phyloP scores from a whole-genome alignment of 208 protist species.

The Naegleria fowleri region DNA sequence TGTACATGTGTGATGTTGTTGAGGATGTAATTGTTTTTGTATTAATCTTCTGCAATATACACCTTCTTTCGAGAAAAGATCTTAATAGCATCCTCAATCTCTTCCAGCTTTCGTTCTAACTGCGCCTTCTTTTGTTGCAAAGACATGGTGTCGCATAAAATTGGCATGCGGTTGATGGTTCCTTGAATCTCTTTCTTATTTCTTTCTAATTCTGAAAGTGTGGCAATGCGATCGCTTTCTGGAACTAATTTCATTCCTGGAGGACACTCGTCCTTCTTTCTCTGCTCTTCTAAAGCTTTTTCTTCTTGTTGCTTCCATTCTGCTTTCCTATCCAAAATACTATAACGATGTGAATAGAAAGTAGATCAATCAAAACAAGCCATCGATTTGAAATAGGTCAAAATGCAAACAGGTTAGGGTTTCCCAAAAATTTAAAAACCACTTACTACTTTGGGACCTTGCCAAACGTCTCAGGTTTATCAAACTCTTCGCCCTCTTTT shows the following conservation, averaged over 20 bases:
- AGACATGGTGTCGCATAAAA: neutral
- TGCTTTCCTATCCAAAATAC: neutral
- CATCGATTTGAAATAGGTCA: too few relatives aligned
- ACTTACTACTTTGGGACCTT: slow-evolving; percentile 3
- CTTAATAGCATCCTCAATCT: slow-evolving; percentile 10
- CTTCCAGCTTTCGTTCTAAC: neutral
- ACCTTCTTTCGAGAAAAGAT: neutral
- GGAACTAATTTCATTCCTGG: neutral
- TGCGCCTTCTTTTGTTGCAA: neutral
- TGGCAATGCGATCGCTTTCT: neutral
- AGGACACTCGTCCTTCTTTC: neutral
- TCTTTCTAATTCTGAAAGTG: neutral
- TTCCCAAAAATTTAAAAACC: too few relatives aligned
- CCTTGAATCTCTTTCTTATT: neutral
- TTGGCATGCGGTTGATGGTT: neutral
- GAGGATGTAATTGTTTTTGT: too few relatives aligned
- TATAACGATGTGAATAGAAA: neutral
- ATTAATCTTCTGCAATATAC: neutral
- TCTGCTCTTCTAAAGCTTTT: neutral
- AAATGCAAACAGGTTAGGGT: too few relatives aligned
- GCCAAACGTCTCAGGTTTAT: neutral
- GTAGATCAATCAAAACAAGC: neutral
- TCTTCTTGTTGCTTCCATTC: neutral
- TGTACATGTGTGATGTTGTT: too few relatives aligned
- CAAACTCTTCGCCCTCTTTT: neutral